A percentile compares a stretch with the other conserved stretches of the same genome.
Conservation (phyloP, 176 grass and related monocot species). For the Alloteropsis semialata region DNA sequence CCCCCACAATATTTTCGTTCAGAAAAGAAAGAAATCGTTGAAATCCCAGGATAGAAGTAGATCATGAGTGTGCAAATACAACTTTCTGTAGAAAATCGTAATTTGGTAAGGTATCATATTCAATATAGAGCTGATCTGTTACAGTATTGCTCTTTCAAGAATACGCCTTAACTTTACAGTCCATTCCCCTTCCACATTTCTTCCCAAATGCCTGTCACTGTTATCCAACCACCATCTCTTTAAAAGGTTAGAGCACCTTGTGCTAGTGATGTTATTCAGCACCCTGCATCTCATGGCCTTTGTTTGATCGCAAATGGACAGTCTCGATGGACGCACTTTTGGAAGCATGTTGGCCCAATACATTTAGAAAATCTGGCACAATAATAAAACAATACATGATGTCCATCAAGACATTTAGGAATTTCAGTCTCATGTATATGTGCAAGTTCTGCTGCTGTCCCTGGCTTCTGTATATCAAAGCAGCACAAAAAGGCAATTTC, state of each 20-base stretch:
- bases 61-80: neutral
- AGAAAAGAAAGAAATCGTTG: neutral
- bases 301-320: slow-evolving; percentile 21
- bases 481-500: slow-evolving; percentile 14
- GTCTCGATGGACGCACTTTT: slow-evolving; percentile 42
- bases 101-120: neutral
- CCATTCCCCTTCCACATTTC: slow-evolving; percentile 43
- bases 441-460: neutral
- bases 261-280: slow-evolving; percentile 42
- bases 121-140: slow-evolving; percentile 11
- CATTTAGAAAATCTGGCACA: slow-evolving; percentile 42
- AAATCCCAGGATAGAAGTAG: neutral
- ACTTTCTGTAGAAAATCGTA: neutral
- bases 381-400: slow-evolving; percentile 45
- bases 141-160: slow-evolving; percentile 18
- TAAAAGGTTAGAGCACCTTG: slow-evolving; percentile 82
- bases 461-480: slow-evolving; percentile 30
- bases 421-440: slow-evolving; percentile 11
- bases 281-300: slow-evolving; percentile 33
- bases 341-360: slow-evolving; percentile 41
- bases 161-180: slow-evolving; percentile 7
- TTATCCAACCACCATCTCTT: slow-evolving; percentile 53
- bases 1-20: neutral
- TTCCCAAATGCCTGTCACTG: slow-evolving; percentile 73
- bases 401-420: slow-evolving; percentile 24